phyloP scores from a whole-genome alignment of 257 asterid genomes.

The Nicotiana benthamiana region DNA sequence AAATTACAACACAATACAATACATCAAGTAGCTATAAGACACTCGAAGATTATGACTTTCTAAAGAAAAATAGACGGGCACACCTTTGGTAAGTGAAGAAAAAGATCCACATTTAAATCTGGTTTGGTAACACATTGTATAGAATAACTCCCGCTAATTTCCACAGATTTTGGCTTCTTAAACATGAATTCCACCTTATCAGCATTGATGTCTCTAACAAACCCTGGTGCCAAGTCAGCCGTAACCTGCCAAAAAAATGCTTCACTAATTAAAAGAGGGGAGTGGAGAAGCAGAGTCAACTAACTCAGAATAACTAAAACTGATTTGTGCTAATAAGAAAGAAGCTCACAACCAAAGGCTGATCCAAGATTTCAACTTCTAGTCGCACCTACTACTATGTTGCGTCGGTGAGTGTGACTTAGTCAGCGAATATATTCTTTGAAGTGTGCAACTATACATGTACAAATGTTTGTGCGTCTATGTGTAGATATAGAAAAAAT shows the following conservation, averaged over 20 bases:
- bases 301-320: not conserved
- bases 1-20: not conserved
- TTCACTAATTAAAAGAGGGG: constrained; percentile 10
- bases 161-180: constrained; percentile 52
- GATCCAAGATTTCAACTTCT: not conserved
- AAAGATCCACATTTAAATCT: constrained; percentile 68
- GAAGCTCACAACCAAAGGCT: not conserved
- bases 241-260: constrained; percentile 47
- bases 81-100: constrained; percentile 87
- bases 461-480: not conserved
- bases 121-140: constrained; percentile 59
- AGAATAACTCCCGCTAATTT: constrained; percentile 81
- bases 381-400: not conserved
- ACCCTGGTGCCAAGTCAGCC: constrained; percentile 63
- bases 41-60: not conserved
- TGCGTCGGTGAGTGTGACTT: not conserved
- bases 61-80: not conserved
- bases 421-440: not conserved
- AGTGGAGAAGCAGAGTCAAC: not conserved
- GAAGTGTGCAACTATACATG: not conserved
- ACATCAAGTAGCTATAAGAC: not conserved
- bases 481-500: not conserved
- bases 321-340: not conserved
- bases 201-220: constrained; percentile 74
- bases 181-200: constrained; percentile 87